phyloP scores from a whole-genome alignment of 345 rosid species.

The Combretum micranthum region DNA sequence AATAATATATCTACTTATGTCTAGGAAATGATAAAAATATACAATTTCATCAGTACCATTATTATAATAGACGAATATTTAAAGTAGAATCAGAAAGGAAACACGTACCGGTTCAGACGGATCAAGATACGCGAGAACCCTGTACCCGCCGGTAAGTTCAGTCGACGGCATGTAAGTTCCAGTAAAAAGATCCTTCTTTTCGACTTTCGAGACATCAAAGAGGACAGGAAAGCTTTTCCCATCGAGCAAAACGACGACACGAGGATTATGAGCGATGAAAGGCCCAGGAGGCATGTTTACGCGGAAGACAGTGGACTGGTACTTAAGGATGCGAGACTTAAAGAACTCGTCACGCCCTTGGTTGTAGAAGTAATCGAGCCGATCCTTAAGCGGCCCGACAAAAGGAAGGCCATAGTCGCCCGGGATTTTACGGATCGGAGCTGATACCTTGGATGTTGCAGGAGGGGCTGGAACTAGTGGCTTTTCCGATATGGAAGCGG shows the following conservation, averaged over 20 bases:
- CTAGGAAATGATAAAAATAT: no score
- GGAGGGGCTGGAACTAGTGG: background rate
- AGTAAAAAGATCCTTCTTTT: slow-evolving; percentile 73
- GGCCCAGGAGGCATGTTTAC: slow-evolving; percentile 90
- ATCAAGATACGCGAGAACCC: slow-evolving; percentile 74
- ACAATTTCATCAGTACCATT: no score
- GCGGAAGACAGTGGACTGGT: slow-evolving; percentile 64
- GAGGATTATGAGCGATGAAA: slow-evolving; percentile 48
- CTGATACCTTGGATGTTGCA: slow-evolving; percentile 20
- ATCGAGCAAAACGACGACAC: slow-evolving; percentile 72
- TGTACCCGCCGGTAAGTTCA: slow-evolving; percentile 79
- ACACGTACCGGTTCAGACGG: slow-evolving; percentile 54
- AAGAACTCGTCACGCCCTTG: slow-evolving; percentile 70
- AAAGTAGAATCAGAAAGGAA: no score
- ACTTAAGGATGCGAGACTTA: slow-evolving; percentile 49
- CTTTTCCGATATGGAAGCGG: slow-evolving; percentile 9
- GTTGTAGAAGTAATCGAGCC: slow-evolving; percentile 62
- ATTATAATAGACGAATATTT: no score
- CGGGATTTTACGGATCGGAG: slow-evolving; percentile 46
- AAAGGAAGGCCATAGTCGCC: slow-evolving; percentile 71
- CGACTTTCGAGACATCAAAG: slow-evolving; percentile 76
- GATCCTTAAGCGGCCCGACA: slow-evolving; percentile 73
- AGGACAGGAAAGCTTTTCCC: slow-evolving; percentile 83
- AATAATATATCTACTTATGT: no score
- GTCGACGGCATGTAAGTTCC: slow-evolving; percentile 90